Evolutionary conservation across 2,329 filamentous ascomycete species (phyloP).

Genomic region (Colletotrichum navitas): DNA sequence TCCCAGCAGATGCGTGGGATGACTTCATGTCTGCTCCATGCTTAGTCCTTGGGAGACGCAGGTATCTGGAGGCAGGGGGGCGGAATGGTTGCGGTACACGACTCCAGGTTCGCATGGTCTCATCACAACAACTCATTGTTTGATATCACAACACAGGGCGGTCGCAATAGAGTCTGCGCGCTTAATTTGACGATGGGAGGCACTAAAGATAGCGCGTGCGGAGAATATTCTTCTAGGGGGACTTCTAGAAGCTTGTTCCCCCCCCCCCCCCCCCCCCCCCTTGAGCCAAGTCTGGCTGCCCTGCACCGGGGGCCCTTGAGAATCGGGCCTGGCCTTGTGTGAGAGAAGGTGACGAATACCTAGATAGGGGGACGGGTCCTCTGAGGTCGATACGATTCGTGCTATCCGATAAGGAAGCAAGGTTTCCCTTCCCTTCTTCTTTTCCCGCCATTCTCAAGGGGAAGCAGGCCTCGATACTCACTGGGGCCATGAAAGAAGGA

Average conservation of each 20-base stretch:
- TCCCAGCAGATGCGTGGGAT: constrained; percentile 33
- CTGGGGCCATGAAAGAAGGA: background rate
- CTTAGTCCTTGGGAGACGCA: background rate
- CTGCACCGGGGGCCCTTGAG: background rate
- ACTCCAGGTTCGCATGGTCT: background rate
- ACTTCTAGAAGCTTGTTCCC: background rate
- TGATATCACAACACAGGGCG: background rate
- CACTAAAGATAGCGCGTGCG: background rate
- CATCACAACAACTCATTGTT: background rate
- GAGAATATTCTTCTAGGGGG: background rate
- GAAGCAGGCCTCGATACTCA: background rate
- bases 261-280: background rate
- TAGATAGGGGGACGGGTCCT: constrained; percentile 1
- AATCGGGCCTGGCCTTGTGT: background rate
- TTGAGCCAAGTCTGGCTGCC: constrained; percentile 4
- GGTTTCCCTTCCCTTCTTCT: background rate
- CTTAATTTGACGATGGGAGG: background rate
- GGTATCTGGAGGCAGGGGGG: background rate
- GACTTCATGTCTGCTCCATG: constrained; percentile 27
- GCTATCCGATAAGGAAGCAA: constrained; percentile 6
- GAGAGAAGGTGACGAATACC: background rate
- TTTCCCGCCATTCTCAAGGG: background rate
- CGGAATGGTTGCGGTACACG: background rate
- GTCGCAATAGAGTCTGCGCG: background rate
- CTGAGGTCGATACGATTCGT: background rate